phyloP scores from a whole-genome alignment of 768 basidiomycete genomes.

The Favolaschia claudopus region DNA sequence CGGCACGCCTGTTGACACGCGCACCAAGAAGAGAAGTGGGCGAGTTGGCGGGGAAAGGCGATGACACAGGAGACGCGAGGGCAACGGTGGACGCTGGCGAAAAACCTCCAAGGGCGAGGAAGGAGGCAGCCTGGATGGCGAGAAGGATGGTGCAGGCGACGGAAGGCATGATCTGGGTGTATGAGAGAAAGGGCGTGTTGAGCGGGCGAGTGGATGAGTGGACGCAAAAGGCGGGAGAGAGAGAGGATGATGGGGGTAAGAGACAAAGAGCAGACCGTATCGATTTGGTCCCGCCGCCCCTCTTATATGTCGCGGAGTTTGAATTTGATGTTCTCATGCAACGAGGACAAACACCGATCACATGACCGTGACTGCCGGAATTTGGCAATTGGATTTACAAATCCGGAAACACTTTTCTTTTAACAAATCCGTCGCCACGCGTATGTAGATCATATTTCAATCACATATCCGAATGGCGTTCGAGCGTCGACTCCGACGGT shows the following conservation, averaged over 20 bases:
- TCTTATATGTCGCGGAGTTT: constrained; percentile 20
- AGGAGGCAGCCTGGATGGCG: constrained; percentile 47
- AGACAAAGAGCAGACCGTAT: constrained; percentile 20
- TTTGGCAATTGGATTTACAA: too few relatives aligned
- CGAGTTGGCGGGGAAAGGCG: constrained; percentile 11
- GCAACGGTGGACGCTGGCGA: constrained; percentile 33
- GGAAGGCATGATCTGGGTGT: constrained; percentile 36
- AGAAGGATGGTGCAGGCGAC: constrained; percentile 47
- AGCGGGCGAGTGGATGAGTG: constrained; percentile 8
- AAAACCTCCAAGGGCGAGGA: constrained; percentile 45
- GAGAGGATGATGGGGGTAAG: constrained; percentile 23
- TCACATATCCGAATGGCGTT: too few relatives aligned
- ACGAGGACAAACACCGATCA: neutral
- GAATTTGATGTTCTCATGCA: constrained; percentile 15
- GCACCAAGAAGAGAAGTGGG: constrained; percentile 33
- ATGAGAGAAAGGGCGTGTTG: constrained; percentile 3
- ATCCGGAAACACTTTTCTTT: too few relatives aligned
- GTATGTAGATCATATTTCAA: too few relatives aligned
- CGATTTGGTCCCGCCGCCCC: neutral
- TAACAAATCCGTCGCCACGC: too few relatives aligned
- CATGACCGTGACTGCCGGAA: constrained; percentile 24
- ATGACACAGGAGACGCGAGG: constrained; percentile 47
- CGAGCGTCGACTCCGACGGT: too few relatives aligned
- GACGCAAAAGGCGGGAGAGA: constrained; percentile 2
- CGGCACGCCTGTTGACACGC: constrained; percentile 15